Conservation (phyloP, 352 stramenopile genomes). For the Globisporangium paroecandrum region DNA sequence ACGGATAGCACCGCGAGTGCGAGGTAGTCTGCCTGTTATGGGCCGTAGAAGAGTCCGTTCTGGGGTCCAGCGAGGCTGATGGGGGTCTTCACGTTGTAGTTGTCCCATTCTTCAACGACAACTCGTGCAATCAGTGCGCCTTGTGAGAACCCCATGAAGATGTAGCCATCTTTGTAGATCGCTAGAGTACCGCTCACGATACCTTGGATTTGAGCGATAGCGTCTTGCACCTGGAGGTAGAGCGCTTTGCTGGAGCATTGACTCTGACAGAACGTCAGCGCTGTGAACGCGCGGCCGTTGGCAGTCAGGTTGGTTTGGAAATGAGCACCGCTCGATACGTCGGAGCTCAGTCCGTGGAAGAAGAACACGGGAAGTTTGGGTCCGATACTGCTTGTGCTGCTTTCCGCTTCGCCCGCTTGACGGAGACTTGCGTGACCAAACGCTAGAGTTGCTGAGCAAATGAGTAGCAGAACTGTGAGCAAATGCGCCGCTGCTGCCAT, state of each 20-base stretch:
- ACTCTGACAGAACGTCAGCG: conserved; percentile 26
- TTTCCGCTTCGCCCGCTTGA: background rate
- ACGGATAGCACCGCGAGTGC: conserved; percentile 17
- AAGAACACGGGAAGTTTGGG: conserved; percentile 27
- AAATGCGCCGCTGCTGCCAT: background rate
- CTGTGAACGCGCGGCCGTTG: conserved; percentile 17
- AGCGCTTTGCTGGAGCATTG: conserved; percentile 21
- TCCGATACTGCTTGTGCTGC: background rate
- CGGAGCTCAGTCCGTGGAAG: conserved; percentile 25
- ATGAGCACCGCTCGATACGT: conserved; percentile 1
- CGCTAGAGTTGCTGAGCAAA: background rate
- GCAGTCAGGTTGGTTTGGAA: conserved; percentile 23
- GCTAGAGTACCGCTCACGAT: conserved; percentile 10
- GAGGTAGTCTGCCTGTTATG: conserved; percentile 19
- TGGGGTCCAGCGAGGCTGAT: conserved; percentile 26
- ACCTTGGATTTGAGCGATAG: conserved; percentile 21
- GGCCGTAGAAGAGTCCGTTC: conserved; percentile 36
- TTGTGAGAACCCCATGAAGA: conserved; percentile 32
- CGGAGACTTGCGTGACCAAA: background rate
- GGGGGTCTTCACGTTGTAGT: conserved; percentile 25
- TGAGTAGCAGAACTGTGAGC: background rate
- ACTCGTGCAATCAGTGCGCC: conserved; percentile 23
- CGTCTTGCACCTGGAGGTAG: conserved; percentile 20
- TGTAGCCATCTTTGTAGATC: conserved; percentile 25
- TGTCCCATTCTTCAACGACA: conserved; percentile 31